These are phyloP conservation scores for Henckelia pumila DNA, from an alignment of 257 asterid species.

Conservation along the genomic window DNA sequence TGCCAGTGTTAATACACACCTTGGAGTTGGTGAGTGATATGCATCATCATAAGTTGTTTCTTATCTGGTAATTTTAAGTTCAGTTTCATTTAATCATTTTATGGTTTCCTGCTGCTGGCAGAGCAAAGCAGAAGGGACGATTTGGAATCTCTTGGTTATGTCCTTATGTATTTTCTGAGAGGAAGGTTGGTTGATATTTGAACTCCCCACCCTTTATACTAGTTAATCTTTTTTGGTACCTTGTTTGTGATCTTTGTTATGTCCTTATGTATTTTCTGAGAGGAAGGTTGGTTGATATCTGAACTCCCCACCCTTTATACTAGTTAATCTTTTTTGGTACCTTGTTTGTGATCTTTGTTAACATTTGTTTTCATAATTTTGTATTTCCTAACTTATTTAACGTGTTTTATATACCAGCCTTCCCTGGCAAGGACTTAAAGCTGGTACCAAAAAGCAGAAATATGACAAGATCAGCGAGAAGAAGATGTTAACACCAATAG, in stretches of 20 bases:
- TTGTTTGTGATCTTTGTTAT: constrained; percentile 11
- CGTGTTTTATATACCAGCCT: constrained; percentile 50
- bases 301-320: constrained; percentile 21
- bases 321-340: constrained; percentile 13
- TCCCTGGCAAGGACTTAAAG: constrained; percentile 98
- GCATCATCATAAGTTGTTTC: constrained; percentile 15
- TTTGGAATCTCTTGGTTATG: constrained; percentile 93
- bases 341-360: constrained; percentile 6
- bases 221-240: constrained; percentile 16
- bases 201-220: constrained; percentile 21
- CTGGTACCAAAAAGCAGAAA: constrained; percentile 93
- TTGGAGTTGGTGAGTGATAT: constrained; percentile 79
- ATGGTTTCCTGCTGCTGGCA: constrained; percentile 33
- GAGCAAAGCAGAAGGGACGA: constrained; percentile 98
- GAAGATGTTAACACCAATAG: constrained; percentile 85
- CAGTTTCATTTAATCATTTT: constrained; percentile 14
- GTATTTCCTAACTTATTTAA: constrained; percentile 14
- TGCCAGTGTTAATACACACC: constrained; percentile 94
- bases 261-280: constrained; percentile 94
- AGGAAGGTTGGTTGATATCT: constrained; percentile 79
- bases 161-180: constrained; percentile 92
- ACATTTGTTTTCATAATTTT: constrained; percentile 17
- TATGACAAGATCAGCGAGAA: constrained; percentile 92
- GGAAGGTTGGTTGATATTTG: constrained; percentile 77
- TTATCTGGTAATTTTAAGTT: constrained; percentile 2